A percentile compares a stretch with the other conserved stretches of the same genome.
These are phyloP conservation scores for Candida ponderosae DNA, from an alignment of 805 yeast species.

Conservation along the genomic window DNA sequence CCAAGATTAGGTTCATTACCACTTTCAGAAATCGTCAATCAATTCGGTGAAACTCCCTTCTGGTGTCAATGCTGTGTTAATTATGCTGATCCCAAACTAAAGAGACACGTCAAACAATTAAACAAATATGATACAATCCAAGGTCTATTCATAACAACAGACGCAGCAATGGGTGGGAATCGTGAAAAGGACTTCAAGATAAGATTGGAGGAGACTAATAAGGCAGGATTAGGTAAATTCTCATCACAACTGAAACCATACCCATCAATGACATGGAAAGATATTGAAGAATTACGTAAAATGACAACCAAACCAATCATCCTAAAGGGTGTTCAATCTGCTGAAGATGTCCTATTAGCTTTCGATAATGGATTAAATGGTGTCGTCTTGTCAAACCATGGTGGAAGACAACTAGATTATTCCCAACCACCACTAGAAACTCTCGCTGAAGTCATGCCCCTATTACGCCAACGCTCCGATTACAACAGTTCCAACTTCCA, in stretches of 20 bases:
- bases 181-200: conserved; percentile 37
- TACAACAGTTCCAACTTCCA: conserved; percentile 43
- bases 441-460: conserved; percentile 40
- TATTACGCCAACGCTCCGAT: conserved; percentile 26
- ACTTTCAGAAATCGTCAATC: conserved; percentile 36
- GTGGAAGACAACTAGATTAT: conserved; percentile 57
- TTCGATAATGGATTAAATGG: conserved; percentile 48
- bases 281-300: conserved; percentile 17
- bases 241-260: conserved; percentile 28
- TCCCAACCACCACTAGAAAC: conserved; percentile 50
- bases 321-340: conserved; percentile 53
- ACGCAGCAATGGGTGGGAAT: conserved; percentile 40
- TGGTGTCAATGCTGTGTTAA: conserved; percentile 39
- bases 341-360: conserved; percentile 52
- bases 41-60: conserved; percentile 32
- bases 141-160: conserved; percentile 43
- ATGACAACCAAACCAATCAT: conserved; percentile 34
- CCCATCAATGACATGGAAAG: conserved; percentile 20
- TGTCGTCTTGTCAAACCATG: conserved; percentile 59
- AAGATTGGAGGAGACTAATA: conserved; percentile 32
- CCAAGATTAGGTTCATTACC: conserved; percentile 29
- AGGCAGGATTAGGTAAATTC: conserved; percentile 56
- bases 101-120: conserved; percentile 25
- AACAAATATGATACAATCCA: conserved; percentile 27
- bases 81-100: conserved; percentile 24